Evolutionary conservation across 768 basidiomycete genomes (phyloP), one percentile per base, ranked within the genome.

Genomic region (Pholiota molesta): DNA sequence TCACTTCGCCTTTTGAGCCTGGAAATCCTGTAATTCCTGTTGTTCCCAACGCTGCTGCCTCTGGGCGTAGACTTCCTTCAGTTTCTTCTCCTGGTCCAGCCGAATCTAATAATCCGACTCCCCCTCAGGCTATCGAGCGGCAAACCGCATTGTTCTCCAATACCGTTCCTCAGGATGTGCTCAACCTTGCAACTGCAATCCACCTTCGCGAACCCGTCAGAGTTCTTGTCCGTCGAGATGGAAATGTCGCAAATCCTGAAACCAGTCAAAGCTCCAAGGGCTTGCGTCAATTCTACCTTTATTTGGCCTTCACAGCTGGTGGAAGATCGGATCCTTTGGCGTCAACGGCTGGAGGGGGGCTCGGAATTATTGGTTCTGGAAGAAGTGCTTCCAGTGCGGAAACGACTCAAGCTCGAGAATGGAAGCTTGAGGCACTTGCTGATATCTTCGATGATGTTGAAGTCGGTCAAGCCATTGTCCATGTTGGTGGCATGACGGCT

Each of bases 81-180:
- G 75, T 81, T 14, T 75, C 86, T 31, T 80, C 86, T 11, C 79
- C 82, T 35, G 80, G 77, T 14, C 79, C 78, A 33, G 51, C 68
- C 21, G 64, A 66, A 26, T 45, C 65, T 26, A 57, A 60, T 19
- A 52, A 64, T 3, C 62, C 56, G 29, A 68, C 71, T 33, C 71
- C 69, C 21, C 75, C 69, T n/a, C 73, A 69, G 47, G 63, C 71
- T 0, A 82, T 90, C 52, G 94, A 96, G 66, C 88, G 95, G 26
- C 95, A 96, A 74, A 94, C 94, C 4, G 94, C 92, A 7, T 80
- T 94, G n/a, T 98, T 98, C 76, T 97, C 95, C 39, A 99, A 99
- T 73, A 99, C 97, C 2, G 96, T 97, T 17, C 97, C 95, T 16
- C 95, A 97, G 72, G 97, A 99, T 71, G 97, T 99, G 11, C 85